Evolutionary conservation across 306 rosid species (phyloP), one percentile per base, ranked within the genome.

Genomic region (Dalbergia oliveri): DNA sequence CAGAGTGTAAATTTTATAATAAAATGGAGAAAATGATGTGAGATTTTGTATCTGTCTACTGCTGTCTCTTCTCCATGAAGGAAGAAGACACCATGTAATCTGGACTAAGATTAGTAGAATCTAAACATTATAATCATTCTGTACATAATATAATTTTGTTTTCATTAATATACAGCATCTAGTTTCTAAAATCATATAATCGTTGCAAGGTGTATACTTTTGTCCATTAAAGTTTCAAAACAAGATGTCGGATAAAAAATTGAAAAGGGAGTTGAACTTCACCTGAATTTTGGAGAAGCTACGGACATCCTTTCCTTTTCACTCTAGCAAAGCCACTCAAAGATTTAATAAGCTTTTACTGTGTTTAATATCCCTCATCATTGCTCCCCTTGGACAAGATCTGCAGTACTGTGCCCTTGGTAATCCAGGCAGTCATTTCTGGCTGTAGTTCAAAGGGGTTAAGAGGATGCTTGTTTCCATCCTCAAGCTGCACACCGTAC

Each of bases 341-440:
- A 69, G 50, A 69, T 86, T 66, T 81, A 72, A 63, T 44, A 65
- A 33, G 57, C 58, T 49, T 83, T 84, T 79, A 78, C 72, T 79
- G 88, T 66, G 85, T 78, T 69, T 82, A 87, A 88, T 63, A 79
- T 63, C 78, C 92, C 73, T 90, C 90, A 72, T 86, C 92, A 81
- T 72, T 69, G 76, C 73, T 82, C 63, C 87, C 85, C 84, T 88
- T 90, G 54, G 97, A 91, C 81, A 90, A 66, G 76, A 94, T 77
- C 87, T 88, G 90, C 62, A 92, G 84, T 76, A 87, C 66, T 47
- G 99, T 84, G 58, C 99, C 97, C 87, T 92, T 88, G 79, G 85
- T 34, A 64, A 94, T 88, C 99, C 99, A 93, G 37, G 99, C 97
- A 54, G 97, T 92, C 71, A 77, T 73, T 82, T 94, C 97, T 5